Conservation (phyloP, 1,139 yeast genomes). For the Candida glucosophila region DNA sequence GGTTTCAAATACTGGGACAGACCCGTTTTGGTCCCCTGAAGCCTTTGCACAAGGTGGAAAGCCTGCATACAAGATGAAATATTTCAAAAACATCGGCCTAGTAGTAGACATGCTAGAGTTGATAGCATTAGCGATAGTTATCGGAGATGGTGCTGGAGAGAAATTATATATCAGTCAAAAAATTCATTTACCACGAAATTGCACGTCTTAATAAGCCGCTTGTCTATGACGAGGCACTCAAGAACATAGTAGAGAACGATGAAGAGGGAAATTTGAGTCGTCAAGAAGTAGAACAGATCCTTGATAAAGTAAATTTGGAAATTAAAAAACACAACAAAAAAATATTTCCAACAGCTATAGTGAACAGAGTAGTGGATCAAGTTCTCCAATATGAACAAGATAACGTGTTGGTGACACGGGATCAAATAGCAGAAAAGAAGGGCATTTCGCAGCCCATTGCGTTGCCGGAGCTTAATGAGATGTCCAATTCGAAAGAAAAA, state of each 20-base stretch:
- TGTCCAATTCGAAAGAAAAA: constrained; percentile 6
- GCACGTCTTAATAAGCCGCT: constrained; percentile 18
- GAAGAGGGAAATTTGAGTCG: constrained; percentile 8
- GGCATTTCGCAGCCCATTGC: constrained; percentile 20
- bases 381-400: constrained; percentile 24
- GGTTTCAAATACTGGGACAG: no score
- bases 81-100: no score
- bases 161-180: constrained; percentile 19
- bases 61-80: no score
- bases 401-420: constrained; percentile 19
- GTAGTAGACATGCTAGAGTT: no score
- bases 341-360: constrained; percentile 21
- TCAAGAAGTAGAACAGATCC: constrained; percentile 14
- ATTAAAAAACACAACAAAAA: constrained; percentile 22
- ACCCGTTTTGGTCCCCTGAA: no score
- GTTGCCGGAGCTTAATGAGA: constrained; percentile 15
- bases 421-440: constrained; percentile 15
- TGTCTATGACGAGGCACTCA: constrained; percentile 4
- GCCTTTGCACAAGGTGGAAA: no score
- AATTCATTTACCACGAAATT: constrained; percentile 23
- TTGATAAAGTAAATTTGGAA: constrained; percentile 19
- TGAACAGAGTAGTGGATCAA: constrained; percentile 29
- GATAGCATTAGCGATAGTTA: no score
- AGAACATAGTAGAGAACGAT: constrained; percentile 3
- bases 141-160: no score